Evolutionary conservation across 163 green algal genomes (phyloP).

Genomic region (Scenedesmus sp.): DNA sequence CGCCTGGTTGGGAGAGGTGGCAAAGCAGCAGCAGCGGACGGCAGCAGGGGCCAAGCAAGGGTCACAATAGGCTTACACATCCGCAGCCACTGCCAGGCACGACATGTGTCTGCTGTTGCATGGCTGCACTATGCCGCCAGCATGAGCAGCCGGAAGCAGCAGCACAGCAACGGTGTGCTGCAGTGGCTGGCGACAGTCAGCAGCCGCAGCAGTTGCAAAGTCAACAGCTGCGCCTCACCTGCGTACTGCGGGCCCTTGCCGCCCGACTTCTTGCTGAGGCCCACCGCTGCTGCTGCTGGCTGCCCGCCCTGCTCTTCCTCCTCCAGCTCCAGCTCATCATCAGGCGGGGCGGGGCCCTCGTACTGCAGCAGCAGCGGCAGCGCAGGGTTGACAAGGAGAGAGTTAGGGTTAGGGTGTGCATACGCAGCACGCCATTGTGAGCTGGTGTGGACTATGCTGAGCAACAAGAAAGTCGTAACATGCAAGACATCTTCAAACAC

Average conservation of each 20-base stretch:
- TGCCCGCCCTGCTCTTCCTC: conserved; percentile 58
- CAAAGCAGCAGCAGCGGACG: conserved; percentile 47
- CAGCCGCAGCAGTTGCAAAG: neutral
- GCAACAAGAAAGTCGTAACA: neutral
- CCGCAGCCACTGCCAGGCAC: neutral
- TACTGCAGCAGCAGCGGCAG: conserved; percentile 65
- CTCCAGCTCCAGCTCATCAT: conserved; percentile 54
- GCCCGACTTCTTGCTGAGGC: conserved; percentile 45
- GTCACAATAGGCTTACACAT: too few species aligned
- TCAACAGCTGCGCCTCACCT: neutral
- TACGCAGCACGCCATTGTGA: neutral
- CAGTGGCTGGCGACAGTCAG: neutral
- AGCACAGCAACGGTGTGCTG: too few species aligned
- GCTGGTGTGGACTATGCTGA: neutral
- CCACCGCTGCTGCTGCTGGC: neutral
- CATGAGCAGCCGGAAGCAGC: neutral
- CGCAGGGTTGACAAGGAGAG: neutral
- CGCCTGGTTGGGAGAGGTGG: conserved; percentile 57
- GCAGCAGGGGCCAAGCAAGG: neutral
- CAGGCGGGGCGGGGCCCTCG: conserved; percentile 64
- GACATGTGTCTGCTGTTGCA: neutral
- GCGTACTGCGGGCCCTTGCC: conserved; percentile 76
- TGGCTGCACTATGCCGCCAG: neutral
- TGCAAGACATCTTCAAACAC: neutral
- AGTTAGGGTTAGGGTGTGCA: too few species aligned